Evolutionary conservation across 768 basidiomycete genomes (phyloP), one percentile per base, ranked within the genome.

Genomic region (Lepiota venenata): DNA sequence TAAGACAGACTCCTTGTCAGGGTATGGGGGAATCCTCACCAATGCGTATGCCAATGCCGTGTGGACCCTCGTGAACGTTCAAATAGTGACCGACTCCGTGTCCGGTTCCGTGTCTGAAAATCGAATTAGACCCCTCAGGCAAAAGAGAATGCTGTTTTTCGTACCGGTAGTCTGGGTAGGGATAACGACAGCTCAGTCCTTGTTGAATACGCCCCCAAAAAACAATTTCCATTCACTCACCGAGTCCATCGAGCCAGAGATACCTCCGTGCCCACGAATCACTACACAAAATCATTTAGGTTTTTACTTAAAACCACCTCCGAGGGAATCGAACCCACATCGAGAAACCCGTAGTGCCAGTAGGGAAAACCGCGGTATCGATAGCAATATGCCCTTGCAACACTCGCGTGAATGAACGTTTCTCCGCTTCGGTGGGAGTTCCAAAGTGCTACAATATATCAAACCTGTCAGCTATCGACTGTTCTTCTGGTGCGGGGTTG

Each of bases 51-150:
- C 84, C 83, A 52, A 85, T 82, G 5, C 83, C 83, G 32, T 87
- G 84, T 2, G 83, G 83, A 2, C 82, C 80, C 76, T 98, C 94
- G 62, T 98, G 95, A 0, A 98, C 95, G 57, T 97, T 97, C 50
- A 98, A 71, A 73, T 88, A 98, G 60, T 91, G 87, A 0, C 96
- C 96, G 29, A 99, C 89, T 32, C 97, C 96, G 61, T 98, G 96
- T 0, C 93, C 93, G 16, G 95, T 97, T 4, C 92, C 91, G 58
- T 97, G 94, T 56, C 93, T 88, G 49, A 6, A n/a, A 39, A 38
- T 42, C 22, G 43, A 55, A 59, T 41, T 50, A 50, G 38, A 7
- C 16, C 20, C 14, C 35, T 22, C 10, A 25, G n/a, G 54, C 16
- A 50, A 9, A 14, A 32, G 9, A 40, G 45, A 39, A 38, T 56